phyloP scores from a whole-genome alignment of 805 yeast genomes.

The Starmerella stellata region DNA sequence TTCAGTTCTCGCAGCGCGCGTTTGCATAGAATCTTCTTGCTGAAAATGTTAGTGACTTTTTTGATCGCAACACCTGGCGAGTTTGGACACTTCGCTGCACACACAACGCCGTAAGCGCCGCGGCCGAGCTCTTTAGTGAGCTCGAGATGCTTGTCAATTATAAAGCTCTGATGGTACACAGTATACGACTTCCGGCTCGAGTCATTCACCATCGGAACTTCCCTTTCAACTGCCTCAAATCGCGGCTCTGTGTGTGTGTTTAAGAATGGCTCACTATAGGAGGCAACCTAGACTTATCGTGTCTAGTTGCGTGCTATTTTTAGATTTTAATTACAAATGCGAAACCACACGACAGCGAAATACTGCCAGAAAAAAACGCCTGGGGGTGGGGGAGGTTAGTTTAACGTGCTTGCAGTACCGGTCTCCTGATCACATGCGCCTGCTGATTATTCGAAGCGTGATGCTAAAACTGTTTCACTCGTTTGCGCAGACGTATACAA shows the following conservation, averaged over 20 bases:
- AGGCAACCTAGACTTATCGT: neutral
- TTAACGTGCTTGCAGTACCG: no score
- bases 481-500: no score
- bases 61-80: constrained; percentile 81
- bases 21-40: constrained; percentile 77
- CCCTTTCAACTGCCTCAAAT: neutral
- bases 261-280: no score
- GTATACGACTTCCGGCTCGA: constrained; percentile 29
- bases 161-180: constrained; percentile 78
- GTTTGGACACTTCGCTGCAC: constrained; percentile 60
- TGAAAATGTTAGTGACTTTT: constrained; percentile 85
- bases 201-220: constrained; percentile 7
- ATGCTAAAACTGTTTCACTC: no score
- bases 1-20: constrained; percentile 83
- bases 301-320: neutral
- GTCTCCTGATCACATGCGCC: no score
- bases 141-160: constrained; percentile 75
- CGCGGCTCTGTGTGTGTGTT: no score
- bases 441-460: no score
- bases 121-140: constrained; percentile 88
- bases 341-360: no score
- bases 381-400: no score
- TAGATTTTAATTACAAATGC: neutral
- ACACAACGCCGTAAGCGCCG: constrained; percentile 95
- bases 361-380: no score